These are phyloP conservation scores for Linum tenue DNA, from an alignment of 345 rosid genomes.

Conservation along the genomic window DNA sequence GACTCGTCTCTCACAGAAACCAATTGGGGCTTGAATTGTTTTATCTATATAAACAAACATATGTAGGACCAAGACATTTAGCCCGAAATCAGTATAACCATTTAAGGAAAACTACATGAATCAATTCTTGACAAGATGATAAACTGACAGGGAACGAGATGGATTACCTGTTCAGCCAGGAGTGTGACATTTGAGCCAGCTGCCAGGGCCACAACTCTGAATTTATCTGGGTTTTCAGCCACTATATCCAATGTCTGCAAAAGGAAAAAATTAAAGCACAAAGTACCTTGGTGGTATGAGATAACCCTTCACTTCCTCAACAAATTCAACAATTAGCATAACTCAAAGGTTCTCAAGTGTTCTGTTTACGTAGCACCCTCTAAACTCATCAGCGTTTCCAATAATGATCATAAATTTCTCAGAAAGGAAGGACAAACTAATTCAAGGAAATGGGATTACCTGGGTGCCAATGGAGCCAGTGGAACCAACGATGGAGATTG, in stretches of 20 bases:
- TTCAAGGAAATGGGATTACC: conserved; percentile 26
- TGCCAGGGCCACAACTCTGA: conserved; percentile 83
- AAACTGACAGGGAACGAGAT: not conserved
- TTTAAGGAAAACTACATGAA: not conserved
- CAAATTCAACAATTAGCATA: not conserved
- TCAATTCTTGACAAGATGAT: not conserved
- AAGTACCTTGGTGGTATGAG: too few relatives aligned
- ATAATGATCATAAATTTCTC: too few relatives aligned
- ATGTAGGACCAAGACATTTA: conserved; percentile 6
- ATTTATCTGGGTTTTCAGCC: conserved; percentile 81
- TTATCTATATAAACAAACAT: conserved; percentile 45
- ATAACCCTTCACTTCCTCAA: too few relatives aligned
- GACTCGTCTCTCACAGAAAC: conserved; percentile 79
- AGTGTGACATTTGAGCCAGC: conserved; percentile 95
- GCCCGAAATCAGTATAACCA: not conserved
- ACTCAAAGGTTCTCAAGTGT: not conserved
- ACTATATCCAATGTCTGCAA: conserved; percentile 84
- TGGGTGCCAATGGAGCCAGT: conserved; percentile 99
- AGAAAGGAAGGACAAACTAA: not conserved
- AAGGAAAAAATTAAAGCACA: not conserved
- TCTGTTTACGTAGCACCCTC: not conserved
- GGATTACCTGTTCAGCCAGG: conserved; percentile 78
- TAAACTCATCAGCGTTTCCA: too few relatives aligned
- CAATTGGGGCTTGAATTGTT: conserved; percentile 71
- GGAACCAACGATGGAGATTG: conserved; percentile 83